phyloP scores from a whole-genome alignment of 306 rosid species.

The Lathyrus aphaca region DNA sequence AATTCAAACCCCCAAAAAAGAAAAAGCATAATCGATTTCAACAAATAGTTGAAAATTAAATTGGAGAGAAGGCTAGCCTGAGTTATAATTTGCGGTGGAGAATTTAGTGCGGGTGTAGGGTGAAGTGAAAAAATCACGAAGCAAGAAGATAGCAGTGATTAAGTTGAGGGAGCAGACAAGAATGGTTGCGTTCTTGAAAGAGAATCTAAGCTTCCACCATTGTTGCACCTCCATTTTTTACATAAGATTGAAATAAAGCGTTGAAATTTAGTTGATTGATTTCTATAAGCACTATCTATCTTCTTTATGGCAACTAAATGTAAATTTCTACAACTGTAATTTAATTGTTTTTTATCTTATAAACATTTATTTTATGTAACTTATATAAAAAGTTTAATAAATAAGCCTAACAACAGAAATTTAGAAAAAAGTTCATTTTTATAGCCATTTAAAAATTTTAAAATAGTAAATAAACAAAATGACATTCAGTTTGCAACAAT shows the following conservation, averaged over 20 bases:
- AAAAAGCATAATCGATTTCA: slow-evolving; percentile 34
- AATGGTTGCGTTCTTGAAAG: slow-evolving; percentile 90
- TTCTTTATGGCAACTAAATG: no score
- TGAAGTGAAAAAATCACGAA: slow-evolving; percentile 73
- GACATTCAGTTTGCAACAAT: no score
- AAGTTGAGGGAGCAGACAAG: slow-evolving; percentile 69
- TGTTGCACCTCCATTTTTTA: slow-evolving; percentile 75
- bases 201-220: slow-evolving; percentile 68
- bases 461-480: no score
- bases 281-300: slow-evolving; percentile 1
- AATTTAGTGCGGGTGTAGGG: slow-evolving; percentile 65
- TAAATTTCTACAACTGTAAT: no score
- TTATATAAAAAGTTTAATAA: no score
- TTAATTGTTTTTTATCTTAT: no score
- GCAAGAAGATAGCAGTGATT: slow-evolving; percentile 66
- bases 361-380: no score
- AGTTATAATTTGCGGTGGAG: slow-evolving; percentile 41
- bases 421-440: no score
- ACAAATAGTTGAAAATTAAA: slow-evolving; percentile 8
- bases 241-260: neutral
- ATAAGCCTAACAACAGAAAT: no score
- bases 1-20: slow-evolving; percentile 24
- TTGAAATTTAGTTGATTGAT: neutral
- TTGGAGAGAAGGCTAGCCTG: slow-evolving; percentile 47
- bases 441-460: no score